Evolutionary conservation across 1,284 basidiomycete genomes (phyloP), one percentile per base, ranked within the genome.

Genomic region (Xerocomus nothofagi): DNA sequence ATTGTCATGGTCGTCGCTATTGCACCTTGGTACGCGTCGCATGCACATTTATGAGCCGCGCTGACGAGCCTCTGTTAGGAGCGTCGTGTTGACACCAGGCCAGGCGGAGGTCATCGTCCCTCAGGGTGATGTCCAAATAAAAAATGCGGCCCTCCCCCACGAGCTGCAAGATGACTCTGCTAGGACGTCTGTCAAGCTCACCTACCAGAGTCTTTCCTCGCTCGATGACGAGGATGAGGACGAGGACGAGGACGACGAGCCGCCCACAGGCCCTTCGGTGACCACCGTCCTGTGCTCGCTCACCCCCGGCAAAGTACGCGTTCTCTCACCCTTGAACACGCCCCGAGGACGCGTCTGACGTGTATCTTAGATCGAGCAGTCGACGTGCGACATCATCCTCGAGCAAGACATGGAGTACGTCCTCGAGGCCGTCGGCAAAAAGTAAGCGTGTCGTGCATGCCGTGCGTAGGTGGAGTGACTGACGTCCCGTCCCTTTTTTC

Each of bases 351-450:
- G 53, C 44, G 50, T 50, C 48, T 51, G 39, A 49, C 51, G 30
- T 30, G 32, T 23, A 23, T 42, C 15, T 9, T 51, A 92, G 90
- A 82, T 86, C 57, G 93, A 96, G 70, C 92, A 96, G 69, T 78
- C 84, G 10, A 72, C 77, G 23, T 76, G 91, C 50, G 83, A 93
- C 65, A 72, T 98, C 44, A 80, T 86, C 47, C 81, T 97, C 50
- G 80, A 85, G 55, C 80, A 82, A 53, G 88, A 89, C 26, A 82
- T 85, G 49, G 79, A 82, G 47, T 84, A 80, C 54, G 59, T 74
- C 36, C 83, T 97, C 67, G 84, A 92, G 64, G 76, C 85, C 42
- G 78, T 86, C 38, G 95, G 94, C 52, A 86, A 92, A 72, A 96
- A 97, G 92, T 90, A 57, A 57, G 77, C 47, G 12, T 32, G 30